Conservation (phyloP, 305 asterid species). For the Salvia sclarea region DNA sequence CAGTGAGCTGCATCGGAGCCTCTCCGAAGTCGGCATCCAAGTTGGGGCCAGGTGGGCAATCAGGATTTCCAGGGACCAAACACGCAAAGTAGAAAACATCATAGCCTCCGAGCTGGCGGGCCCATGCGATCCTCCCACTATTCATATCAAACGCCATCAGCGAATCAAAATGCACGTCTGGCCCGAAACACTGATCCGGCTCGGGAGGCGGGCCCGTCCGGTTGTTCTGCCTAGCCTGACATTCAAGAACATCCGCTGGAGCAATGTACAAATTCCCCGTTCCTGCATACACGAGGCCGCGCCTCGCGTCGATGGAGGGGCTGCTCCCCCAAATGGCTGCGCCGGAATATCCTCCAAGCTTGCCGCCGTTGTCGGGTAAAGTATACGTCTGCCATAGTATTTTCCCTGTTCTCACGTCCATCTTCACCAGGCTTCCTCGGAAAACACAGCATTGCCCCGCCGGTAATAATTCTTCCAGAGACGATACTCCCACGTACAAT, state of each 20-base stretch:
- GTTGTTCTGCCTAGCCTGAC: slow-evolving; percentile 59
- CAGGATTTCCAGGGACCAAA: slow-evolving; percentile 62
- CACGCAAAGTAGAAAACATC: slow-evolving; percentile 65
- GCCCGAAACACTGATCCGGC: slow-evolving; percentile 53
- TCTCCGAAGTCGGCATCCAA: slow-evolving; percentile 91
- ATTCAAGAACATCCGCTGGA: slow-evolving; percentile 50
- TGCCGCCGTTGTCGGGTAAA: slow-evolving; percentile 66
- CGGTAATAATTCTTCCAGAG: slow-evolving; percentile 23
- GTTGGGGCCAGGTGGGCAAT: slow-evolving; percentile 71
- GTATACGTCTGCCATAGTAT: slow-evolving; percentile 79
- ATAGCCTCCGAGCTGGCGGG: slow-evolving; percentile 54
- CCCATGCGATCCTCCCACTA: slow-evolving; percentile 60
- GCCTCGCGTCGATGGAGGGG: slow-evolving; percentile 54
- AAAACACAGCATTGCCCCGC: slow-evolving; percentile 57
- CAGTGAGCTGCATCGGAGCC: slow-evolving; percentile 70
- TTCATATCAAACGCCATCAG: slow-evolving; percentile 53
- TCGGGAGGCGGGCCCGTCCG: slow-evolving; percentile 46
- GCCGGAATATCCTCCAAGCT: slow-evolving; percentile 57
- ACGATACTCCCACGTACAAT: too few relatives aligned
- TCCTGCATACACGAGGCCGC: slow-evolving; percentile 52
- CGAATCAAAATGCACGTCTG: slow-evolving; percentile 63
- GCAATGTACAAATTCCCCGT: slow-evolving; percentile 70
- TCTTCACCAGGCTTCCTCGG: slow-evolving; percentile 73
- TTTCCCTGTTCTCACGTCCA: slow-evolving; percentile 49
- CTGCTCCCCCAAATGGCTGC: slow-evolving; percentile 83